Evolutionary conservation across 345 rosid species (phyloP).

Genomic region (Populus euphratica): DNA sequence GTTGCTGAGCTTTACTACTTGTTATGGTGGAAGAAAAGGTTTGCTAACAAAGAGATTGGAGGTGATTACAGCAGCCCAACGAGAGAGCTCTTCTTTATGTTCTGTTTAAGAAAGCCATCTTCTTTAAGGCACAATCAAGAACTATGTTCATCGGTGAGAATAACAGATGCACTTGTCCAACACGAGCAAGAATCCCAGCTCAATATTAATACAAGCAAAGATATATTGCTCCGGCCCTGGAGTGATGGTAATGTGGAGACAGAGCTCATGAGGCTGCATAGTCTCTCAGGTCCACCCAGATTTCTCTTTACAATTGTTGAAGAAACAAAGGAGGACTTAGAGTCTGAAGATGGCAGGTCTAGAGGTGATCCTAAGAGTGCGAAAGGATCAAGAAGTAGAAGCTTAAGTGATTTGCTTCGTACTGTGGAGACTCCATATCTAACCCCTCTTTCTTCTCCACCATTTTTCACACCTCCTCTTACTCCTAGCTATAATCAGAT

Average conservation of each 20-base stretch:
- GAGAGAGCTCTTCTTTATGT: constrained; percentile 71
- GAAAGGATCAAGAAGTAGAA: constrained; percentile 46
- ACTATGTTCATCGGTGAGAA: constrained; percentile 32
- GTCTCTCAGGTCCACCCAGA: constrained; percentile 56
- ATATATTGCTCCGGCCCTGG: constrained; percentile 38
- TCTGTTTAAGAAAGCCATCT: constrained; percentile 59
- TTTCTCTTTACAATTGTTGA: constrained; percentile 82
- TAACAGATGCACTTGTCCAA: constrained; percentile 29
- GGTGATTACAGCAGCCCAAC: constrained; percentile 66
- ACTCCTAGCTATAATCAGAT: constrained; percentile 53
- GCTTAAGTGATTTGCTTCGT: constrained; percentile 67
- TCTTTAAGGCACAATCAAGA: constrained; percentile 40
- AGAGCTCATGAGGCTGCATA: constrained; percentile 53
- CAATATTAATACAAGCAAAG: constrained; percentile 34
- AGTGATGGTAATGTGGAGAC: constrained; percentile 42
- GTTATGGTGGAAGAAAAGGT: constrained; percentile 85
- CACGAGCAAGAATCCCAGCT: constrained; percentile 33
- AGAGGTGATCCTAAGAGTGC: constrained; percentile 37
- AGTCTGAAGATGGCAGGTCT: constrained; percentile 69
- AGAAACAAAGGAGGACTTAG: constrained; percentile 88
- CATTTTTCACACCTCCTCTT: constrained; percentile 82
- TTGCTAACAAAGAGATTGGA: constrained; percentile 40
- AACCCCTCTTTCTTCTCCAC: constrained; percentile 88
- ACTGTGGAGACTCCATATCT: constrained; percentile 78
- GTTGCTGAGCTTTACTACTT: constrained; percentile 81